phyloP scores from a whole-genome alignment of 768 basidiomycete genomes.

The Tylopilus intermedius region DNA sequence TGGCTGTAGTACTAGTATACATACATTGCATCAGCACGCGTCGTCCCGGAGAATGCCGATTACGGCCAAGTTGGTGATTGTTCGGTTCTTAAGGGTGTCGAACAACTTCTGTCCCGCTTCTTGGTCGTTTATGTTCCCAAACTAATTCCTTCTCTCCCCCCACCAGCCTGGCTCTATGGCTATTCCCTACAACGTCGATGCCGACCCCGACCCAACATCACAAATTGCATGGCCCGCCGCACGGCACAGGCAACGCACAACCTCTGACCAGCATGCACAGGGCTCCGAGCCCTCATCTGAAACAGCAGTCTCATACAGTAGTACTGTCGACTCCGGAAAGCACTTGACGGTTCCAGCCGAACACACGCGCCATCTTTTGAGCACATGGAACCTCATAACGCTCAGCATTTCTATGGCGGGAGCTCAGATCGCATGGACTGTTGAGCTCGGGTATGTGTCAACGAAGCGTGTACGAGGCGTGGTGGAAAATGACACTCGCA shows the following conservation, averaged over 20 bases:
- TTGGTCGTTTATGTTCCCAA: conserved; percentile 12
- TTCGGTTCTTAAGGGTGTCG: conserved; percentile 15
- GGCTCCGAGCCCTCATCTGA: conserved; percentile 17
- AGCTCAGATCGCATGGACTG: conserved; percentile 92
- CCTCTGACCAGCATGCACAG: conserved; percentile 22
- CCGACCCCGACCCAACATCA: conserved; percentile 73
- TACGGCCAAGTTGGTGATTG: background rate
- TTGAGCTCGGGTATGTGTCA: conserved; percentile 77
- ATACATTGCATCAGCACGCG: conserved; percentile 1
- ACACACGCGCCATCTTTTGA: conserved; percentile 26
- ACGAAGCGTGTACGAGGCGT: background rate
- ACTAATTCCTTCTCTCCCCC: background rate
- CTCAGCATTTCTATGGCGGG: conserved; percentile 91
- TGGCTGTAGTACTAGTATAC: conserved; percentile 13
- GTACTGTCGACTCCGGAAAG: conserved; percentile 31
- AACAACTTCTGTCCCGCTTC: background rate
- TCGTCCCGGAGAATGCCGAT: conserved; percentile 25
- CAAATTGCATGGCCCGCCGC: conserved; percentile 73
- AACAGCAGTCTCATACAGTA: conserved; percentile 26
- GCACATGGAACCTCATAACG: conserved; percentile 71
- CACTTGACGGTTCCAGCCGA: conserved; percentile 14
- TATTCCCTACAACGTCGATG: conserved; percentile 44
- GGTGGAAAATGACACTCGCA: conserved; percentile 3
- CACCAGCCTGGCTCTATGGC: conserved; percentile 42
- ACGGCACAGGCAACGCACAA: conserved; percentile 30